Conservation (phyloP, 352 stramenopile genomes). For the Phytophthora fragariae region DNA sequence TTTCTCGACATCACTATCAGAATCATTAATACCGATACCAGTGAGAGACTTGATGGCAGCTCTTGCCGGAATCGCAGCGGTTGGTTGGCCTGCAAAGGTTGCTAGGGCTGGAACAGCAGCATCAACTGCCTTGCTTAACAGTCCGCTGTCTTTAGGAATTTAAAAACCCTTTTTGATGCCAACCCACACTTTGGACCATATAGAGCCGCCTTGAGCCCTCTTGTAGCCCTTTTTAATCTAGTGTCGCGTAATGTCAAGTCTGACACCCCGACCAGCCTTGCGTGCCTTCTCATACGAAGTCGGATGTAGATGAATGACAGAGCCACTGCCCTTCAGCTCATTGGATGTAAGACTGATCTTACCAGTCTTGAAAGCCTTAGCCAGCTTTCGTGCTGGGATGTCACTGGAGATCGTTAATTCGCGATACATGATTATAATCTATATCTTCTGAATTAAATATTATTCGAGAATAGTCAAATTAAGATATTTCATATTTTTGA, state of each 20-base stretch:
- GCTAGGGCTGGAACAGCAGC: not conserved
- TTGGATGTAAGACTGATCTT: not conserved
- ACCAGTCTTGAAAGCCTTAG: not conserved
- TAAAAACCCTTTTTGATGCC: constrained; percentile 3
- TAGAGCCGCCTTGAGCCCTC: no score
- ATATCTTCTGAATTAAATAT: no score
- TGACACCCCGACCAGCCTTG: not conserved
- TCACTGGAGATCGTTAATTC: no score
- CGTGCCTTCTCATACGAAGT: not conserved
- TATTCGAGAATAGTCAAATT: no score
- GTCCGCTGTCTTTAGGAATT: not conserved
- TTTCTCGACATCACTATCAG: not conserved
- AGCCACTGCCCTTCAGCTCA: not conserved
- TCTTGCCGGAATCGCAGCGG: not conserved
- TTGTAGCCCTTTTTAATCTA: not conserved
- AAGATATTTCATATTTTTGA: no score
- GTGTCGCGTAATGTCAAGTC: no score
- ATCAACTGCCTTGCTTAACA: not conserved
- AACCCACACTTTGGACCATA: not conserved
- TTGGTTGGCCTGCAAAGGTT: not conserved
- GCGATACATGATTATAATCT: no score
- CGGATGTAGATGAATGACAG: not conserved
- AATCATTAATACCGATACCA: not conserved
- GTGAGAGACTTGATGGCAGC: not conserved
- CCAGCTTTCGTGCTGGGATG: no score